A percentile compares a stretch with the other conserved stretches of the same genome.
phyloP scores from a whole-genome alignment of 495 filamentous ascomycete genomes.

The Lasiosphaeria ovina region DNA sequence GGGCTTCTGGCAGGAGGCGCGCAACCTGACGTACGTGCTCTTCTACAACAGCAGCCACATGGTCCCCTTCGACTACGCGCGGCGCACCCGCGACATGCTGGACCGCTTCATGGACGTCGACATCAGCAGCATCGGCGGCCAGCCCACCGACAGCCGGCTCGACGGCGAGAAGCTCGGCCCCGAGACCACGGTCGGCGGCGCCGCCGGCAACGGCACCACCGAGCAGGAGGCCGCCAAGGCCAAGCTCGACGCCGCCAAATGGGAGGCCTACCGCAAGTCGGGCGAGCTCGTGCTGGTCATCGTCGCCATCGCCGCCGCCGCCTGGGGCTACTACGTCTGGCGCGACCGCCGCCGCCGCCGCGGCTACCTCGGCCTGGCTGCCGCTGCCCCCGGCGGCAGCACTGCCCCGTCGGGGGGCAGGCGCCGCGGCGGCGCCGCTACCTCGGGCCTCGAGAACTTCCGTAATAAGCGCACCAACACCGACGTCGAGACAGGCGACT shows the following conservation, averaged over 20 bases:
- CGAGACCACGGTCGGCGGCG: constrained; percentile 79
- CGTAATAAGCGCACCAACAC: constrained; percentile 44
- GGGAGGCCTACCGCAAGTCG: constrained; percentile 88
- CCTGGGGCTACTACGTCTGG: constrained; percentile 88
- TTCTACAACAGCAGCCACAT: constrained; percentile 97
- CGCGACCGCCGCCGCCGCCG: constrained; percentile 60
- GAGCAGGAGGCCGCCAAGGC: constrained; percentile 69
- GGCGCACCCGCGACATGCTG: constrained; percentile 90
- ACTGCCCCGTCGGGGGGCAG: constrained; percentile 12
- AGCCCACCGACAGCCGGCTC: constrained; percentile 78
- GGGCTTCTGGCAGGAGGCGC: constrained; percentile 88
- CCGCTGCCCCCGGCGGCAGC: constrained; percentile 24
- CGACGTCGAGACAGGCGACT: constrained; percentile 74
- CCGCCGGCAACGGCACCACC: constrained; percentile 66
- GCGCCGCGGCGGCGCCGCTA: constrained; percentile 17
- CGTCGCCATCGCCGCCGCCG: constrained; percentile 70
- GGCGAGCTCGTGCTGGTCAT: constrained; percentile 87
- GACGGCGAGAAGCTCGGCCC: constrained; percentile 80
- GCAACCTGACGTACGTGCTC: constrained; percentile 91
- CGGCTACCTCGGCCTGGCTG: constrained; percentile 53
- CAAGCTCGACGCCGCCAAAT: constrained; percentile 80
- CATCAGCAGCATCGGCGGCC: constrained; percentile 84
- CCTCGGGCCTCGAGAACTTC: constrained; percentile 46
- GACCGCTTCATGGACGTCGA: constrained; percentile 95
- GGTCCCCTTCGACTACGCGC: constrained; percentile 92